Evolutionary conservation across 192 early-diverging fungal genomes (phyloP).

Genomic region (Thoreauomyces humboldtii): DNA sequence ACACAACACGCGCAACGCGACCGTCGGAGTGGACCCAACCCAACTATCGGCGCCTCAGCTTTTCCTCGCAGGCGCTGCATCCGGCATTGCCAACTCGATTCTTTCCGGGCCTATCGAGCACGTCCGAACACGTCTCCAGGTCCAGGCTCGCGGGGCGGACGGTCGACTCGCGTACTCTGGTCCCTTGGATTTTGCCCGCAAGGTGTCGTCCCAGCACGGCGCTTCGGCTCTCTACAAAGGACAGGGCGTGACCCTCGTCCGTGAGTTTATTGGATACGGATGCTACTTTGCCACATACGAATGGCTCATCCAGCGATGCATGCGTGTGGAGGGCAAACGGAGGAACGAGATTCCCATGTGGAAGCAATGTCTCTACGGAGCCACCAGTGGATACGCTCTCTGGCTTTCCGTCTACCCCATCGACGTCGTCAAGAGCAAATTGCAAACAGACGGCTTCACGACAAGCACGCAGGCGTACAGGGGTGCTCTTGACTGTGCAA

Average conservation of each 20-base stretch:
- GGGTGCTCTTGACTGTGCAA: slow-evolving; percentile 75
- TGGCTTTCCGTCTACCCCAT: slow-evolving; percentile 88
- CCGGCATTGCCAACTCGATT: slow-evolving; percentile 86
- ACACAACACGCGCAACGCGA: slow-evolving; percentile 43
- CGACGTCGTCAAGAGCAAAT: slow-evolving; percentile 90
- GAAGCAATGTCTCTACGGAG: slow-evolving; percentile 81
- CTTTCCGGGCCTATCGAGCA: slow-evolving; percentile 94
- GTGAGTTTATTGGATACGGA: slow-evolving; percentile 92
- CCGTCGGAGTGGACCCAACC: slow-evolving; percentile 17
- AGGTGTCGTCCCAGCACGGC: slow-evolving; percentile 77
- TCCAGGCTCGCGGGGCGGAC: slow-evolving; percentile 64
- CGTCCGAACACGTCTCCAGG: slow-evolving; percentile 91
- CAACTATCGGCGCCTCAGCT: slow-evolving; percentile 75
- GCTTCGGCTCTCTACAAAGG: slow-evolving; percentile 86
- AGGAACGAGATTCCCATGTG: slow-evolving; percentile 72
- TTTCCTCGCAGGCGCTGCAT: slow-evolving; percentile 79
- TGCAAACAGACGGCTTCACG: slow-evolving; percentile 89
- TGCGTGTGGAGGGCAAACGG: slow-evolving; percentile 55
- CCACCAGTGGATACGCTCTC: slow-evolving; percentile 77
- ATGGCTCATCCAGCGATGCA: slow-evolving; percentile 74
- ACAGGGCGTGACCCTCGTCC: slow-evolving; percentile 76
- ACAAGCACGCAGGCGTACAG: slow-evolving; percentile 62
- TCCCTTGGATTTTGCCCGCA: slow-evolving; percentile 78
- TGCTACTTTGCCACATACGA: slow-evolving; percentile 94
- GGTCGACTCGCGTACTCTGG: slow-evolving; percentile 42